Conservation (phyloP, 495 filamentous ascomycete species). For the Penicillium coprophilum region DNA sequence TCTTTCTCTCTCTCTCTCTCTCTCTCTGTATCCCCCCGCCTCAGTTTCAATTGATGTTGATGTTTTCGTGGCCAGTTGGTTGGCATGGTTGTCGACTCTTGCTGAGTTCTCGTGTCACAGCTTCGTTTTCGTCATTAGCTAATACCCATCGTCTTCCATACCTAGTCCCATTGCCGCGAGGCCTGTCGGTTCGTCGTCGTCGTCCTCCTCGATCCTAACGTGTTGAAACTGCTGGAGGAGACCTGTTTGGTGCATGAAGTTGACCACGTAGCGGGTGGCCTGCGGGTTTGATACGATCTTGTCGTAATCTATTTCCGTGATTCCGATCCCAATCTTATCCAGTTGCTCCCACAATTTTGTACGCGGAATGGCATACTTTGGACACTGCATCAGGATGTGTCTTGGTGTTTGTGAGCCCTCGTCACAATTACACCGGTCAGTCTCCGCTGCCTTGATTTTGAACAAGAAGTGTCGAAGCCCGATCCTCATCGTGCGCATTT, state of each 20-base stretch:
- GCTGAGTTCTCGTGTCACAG: not conserved
- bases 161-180: not conserved
- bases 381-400: too few species aligned
- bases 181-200: not conserved
- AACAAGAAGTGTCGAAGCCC: too few species aligned
- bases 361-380: too few species aligned
- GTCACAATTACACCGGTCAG: too few species aligned
- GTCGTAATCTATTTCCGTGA: not conserved
- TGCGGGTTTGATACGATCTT: not conserved
- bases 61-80: not conserved
- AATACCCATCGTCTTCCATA: conserved; percentile 2
- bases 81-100: not conserved
- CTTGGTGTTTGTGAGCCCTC: too few species aligned
- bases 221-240: not conserved
- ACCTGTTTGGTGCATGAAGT: conserved; percentile 2
- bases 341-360: too few species aligned
- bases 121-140: not conserved
- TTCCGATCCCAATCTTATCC: too few species aligned
- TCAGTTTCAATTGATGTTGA: not conserved
- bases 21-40: not conserved
- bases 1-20: not conserved
- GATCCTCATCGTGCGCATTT: not conserved
- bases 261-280: conserved; percentile 6
- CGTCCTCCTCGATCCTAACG: not conserved
- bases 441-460: too few species aligned